Base-by-base conservation (phyloP, 805 yeast genomes). In the Pichia cabralensis region DNA sequence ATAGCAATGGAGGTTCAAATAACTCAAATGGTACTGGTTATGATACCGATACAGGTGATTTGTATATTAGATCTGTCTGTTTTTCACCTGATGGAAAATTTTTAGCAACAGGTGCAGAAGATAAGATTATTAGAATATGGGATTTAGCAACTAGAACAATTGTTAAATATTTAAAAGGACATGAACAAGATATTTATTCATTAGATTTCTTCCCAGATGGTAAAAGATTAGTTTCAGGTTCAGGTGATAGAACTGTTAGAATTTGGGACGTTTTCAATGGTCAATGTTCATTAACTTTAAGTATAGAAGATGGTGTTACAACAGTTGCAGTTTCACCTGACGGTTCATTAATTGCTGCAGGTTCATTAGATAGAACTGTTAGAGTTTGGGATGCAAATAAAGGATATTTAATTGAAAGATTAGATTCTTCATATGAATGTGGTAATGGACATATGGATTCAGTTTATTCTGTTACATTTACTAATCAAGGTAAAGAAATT, bases 261-360 rank as follows among this genome's bases (percentile, higher is more conserved):
- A 80, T 92, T 52, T 89, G 98, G 98, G 96, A 89, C 59, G 71
- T 88, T 54, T 75, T 82, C 48, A 72, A 85, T 26, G 92, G 95
- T 17, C 86, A 83, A 62, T 84, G 95, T 57, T 76, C 86, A 16
- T 68, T 86, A 52, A 86, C 95, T 30, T 67, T 89, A 45, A 74
- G 86, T 13, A 88, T 89, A 49, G 96, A 89, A 61, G 97, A 89
- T 57, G 98, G 98, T 48, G 97, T 89, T 35, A 89, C 98, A 36
- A 89, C 98, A 0, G 96, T 89, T 30, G 95, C 96, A 15, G 89
- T 89, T 27, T 83, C 95, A 8, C 96, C 96, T 32, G 94, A 89
- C 58, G 96, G 96, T 26, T 75, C 79, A 48, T 74, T 77, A 49
- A 85, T 92, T 49, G 97, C 96, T 26, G 97, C 96, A 13, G 98